These are phyloP conservation scores for Metroxylon sagu DNA, from an alignment of 176 grass and related monocot genomes.

Conservation along the genomic window DNA sequence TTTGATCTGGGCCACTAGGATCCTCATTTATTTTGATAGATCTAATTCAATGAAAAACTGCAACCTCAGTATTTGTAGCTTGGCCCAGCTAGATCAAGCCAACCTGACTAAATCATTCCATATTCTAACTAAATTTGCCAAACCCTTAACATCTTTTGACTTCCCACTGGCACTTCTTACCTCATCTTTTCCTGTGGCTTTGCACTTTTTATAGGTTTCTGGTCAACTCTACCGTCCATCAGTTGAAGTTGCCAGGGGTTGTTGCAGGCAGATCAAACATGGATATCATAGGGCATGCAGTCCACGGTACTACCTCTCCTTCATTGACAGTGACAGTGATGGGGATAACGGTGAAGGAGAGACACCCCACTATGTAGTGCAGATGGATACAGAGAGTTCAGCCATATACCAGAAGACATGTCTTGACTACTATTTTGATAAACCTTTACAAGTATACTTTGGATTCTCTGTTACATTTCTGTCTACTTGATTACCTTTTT, in stretches of 20 bases:
- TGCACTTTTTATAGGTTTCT: too few species aligned
- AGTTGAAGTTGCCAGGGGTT: not conserved
- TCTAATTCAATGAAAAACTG: too few species aligned
- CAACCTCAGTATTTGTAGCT: too few species aligned
- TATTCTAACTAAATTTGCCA: too few species aligned
- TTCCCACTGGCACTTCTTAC: too few species aligned
- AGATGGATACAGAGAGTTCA: conserved; percentile 3
- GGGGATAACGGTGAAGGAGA: not conserved
- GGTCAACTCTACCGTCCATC: not conserved
- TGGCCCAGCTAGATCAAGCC: too few species aligned
- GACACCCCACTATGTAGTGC: not conserved
- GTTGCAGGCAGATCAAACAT: not conserved
- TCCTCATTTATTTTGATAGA: too few species aligned
- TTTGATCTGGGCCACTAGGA: too few species aligned
- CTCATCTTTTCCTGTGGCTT: too few species aligned
- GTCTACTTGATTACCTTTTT: too few species aligned
- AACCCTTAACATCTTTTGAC: too few species aligned
- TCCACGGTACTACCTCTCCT: not conserved
- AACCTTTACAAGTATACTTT: not conserved
- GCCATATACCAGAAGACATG: conserved; percentile 3
- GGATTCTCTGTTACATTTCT: not conserved
- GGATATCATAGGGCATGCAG: not conserved
- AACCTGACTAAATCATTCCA: too few species aligned
- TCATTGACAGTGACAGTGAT: not conserved
- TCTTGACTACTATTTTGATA: conserved; percentile 2